Base-by-base conservation (phyloP, 2,329 filamentous ascomycete genomes). In the Claviceps fusiformis region DNA sequence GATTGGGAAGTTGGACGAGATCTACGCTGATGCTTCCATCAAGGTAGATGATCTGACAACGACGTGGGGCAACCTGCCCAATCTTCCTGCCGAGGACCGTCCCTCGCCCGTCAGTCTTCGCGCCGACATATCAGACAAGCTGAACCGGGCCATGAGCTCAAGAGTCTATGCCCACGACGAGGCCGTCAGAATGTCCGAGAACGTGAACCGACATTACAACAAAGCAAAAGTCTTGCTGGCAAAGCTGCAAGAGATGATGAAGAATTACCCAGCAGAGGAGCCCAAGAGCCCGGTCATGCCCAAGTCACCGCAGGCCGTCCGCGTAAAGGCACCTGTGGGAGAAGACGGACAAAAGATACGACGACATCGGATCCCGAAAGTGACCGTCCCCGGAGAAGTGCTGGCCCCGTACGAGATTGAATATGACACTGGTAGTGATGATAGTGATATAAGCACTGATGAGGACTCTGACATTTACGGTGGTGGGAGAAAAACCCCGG, bases 371-470 rank as follows among this genome's bases (percentile, higher is more conserved):
- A 73, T 77, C 5, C 80, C 81, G 6, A 73, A 78, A 46, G 83
- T 85, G 49, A 85, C 81, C 1, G 80, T 85, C 11, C 82, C 82
- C 1, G 82, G 82, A 48, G 81, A 85, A 64, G 82, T 85, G 9
- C 71, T 85, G 50, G 81, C 82, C 1, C 82, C 82, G 0, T 84
- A 83, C 62, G 82, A 85, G 55, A 68, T 84, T 29, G 80, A 83
- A 56, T 83, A 82, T 64, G 80, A 83, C 53, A 72, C 75, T 0
- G 80, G 76, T 56, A 78, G 71, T 50, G 78, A 76, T 27, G 74
- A 75, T 15, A 77, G 73, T 60, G 78, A 79, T 24, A 73, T 75
- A 44, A 78, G 75, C 63, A 77, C 75, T 2, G 76, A 76, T 27
- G 74, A 76, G 9, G 76, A 79, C 15, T 70, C 72, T 5, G 72